phyloP scores from a whole-genome alignment of 2,329 filamentous ascomycete genomes.

The Stagonosporopsis vannaccii region DNA sequence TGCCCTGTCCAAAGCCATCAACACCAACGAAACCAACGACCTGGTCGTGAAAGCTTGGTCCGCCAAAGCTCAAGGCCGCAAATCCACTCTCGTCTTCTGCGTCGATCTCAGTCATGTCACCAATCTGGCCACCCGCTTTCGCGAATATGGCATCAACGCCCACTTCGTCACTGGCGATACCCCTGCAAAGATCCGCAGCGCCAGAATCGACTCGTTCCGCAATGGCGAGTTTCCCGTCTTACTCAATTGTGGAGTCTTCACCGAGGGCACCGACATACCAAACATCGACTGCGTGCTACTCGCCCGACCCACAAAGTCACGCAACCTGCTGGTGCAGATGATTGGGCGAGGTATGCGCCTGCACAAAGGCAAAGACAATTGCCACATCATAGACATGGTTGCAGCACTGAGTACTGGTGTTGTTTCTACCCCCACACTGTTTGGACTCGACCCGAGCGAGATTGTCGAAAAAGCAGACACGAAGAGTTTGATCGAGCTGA shows the following conservation, averaged over 20 bases:
- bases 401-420: slow-evolving; percentile 84
- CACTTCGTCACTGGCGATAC: slow-evolving; percentile 88
- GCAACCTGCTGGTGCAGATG: slow-evolving; percentile 97
- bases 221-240: slow-evolving; percentile 81
- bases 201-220: slow-evolving; percentile 78
- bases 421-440: slow-evolving; percentile 88
- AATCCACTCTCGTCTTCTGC: slow-evolving; percentile 92
- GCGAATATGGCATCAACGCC: slow-evolving; percentile 79
- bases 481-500: slow-evolving; percentile 66
- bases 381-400: slow-evolving; percentile 96
- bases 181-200: slow-evolving; percentile 69
- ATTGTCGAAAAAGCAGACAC: slow-evolving; percentile 72
- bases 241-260: slow-evolving; percentile 95
- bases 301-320: slow-evolving; percentile 85
- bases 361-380: slow-evolving; percentile 80
- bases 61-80: slow-evolving; percentile 73
- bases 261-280: slow-evolving; percentile 96
- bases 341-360: slow-evolving; percentile 92
- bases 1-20: slow-evolving; percentile 83
- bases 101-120: slow-evolving; percentile 86
- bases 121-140: slow-evolving; percentile 77
- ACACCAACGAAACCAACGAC: slow-evolving; percentile 81
- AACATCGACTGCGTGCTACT: slow-evolving; percentile 95
- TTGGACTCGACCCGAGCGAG: slow-evolving; percentile 86
- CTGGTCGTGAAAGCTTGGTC: slow-evolving; percentile 88